Base-by-base conservation (phyloP, 176 grass and related monocot genomes). In the Oryza meridionalis region DNA sequence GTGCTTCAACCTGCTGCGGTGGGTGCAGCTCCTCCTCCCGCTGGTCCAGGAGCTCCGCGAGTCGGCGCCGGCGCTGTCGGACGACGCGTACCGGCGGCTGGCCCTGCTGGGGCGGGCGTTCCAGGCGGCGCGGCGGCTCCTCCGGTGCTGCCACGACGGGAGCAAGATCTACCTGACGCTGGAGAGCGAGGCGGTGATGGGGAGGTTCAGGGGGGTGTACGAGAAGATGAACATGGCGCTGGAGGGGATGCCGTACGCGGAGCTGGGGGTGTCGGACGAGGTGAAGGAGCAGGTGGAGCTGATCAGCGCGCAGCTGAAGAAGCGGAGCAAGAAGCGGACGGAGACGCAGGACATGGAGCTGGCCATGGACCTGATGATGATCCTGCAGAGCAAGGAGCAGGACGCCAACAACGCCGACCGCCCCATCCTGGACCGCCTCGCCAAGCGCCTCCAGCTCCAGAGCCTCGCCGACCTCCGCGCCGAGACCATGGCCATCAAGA, bases 341-440 rank as follows among this genome's bases (percentile, higher is more conserved):
- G 93, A 95, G 38, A 92, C 86, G 1, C 93, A 95, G 55, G 93
- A 95, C 75, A 91, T 92, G 88, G 93, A 95, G 71, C 88, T 95
- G 2, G 83, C 88, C 1, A 95, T 92, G 90, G 93, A 95, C 75
- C 78, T 89, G 17, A 91, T 92, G 83, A 88, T 93, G 26, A 72
- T 90, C 13, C 77, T 93, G 9, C 66, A 92, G 64, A 81, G 86
- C 81, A 86, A 82, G 73, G 83, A 92, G 65, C 85, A 90, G 24
- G 58, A 24, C n/a, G 58, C n/a, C 58, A 46, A 76, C 1, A 86
- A 88, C 25, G 85, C 88, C 2, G 88, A 95, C 13, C 81, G 83
- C 3, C 88, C 90, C 24, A 84, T 93, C 53, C 45, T 95, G 0
- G 86, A 93, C 80, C 81, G 90, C 10, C 83, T 96, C 1, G 93